Percentiles rank a stretch among this genome's conserved stretches.
Conservation (phyloP, 2,329 filamentous ascomycete genomes). For the Ciborinia camelliae region DNA sequence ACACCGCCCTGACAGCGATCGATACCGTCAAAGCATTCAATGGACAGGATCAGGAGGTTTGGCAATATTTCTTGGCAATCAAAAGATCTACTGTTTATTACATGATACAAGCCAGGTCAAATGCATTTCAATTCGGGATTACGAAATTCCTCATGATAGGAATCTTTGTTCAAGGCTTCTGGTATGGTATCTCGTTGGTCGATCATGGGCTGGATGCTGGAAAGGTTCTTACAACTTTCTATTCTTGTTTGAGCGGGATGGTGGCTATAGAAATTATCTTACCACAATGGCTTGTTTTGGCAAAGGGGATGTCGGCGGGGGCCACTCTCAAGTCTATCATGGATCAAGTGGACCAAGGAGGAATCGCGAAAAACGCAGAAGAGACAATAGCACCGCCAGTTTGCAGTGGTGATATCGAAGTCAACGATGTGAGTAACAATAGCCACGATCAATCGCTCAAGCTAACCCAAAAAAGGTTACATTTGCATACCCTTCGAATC, state of each 20-base stretch:
- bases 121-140: conserved; percentile 68
- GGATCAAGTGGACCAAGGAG: conserved; percentile 34
- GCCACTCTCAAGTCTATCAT: conserved; percentile 54
- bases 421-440: conserved; percentile 58
- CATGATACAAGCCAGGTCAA: conserved; percentile 63
- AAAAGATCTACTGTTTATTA: conserved; percentile 60
- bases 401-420: conserved; percentile 65
- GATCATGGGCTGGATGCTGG: conserved; percentile 55
- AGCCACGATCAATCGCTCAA: background rate
- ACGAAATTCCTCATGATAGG: conserved; percentile 70
- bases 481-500: conserved; percentile 76
- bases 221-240: conserved; percentile 78
- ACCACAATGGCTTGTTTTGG: conserved; percentile 72
- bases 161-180: conserved; percentile 87
- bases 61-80: conserved; percentile 59
- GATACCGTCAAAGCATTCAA: conserved; percentile 87
- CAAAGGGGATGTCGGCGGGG: conserved; percentile 75
- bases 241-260: conserved; percentile 72
- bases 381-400: conserved; percentile 38
- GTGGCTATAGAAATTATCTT: conserved; percentile 71
- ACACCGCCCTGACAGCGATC: conserved; percentile 68
- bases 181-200: conserved; percentile 75
- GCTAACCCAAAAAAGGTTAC: conserved; percentile 54
- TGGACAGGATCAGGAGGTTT: conserved; percentile 65
- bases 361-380: conserved; percentile 34